Base-by-base conservation (phyloP, 2,329 filamentous ascomycete genomes). In the Alternaria angustiovoidea region DNA sequence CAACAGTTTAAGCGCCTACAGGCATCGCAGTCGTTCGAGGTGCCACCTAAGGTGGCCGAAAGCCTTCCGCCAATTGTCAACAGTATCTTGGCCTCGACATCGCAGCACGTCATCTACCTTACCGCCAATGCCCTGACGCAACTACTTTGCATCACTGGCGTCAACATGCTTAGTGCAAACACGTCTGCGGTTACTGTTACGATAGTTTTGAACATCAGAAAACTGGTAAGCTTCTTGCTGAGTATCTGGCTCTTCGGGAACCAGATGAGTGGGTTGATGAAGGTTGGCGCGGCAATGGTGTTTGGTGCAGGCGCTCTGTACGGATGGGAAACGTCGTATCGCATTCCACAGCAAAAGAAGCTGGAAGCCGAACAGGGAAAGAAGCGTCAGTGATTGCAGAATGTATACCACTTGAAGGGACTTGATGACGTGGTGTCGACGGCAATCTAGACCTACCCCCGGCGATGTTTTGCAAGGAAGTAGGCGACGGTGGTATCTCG, bases 171-270 rank as follows among this genome's bases (percentile, higher is more conserved):
- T 5, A 94, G 92, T 1, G 92, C 94, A 0, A 90, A 90, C 55
- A 92, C 92, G 4, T 94, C 94, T 4, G 96, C 95, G 0, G 85
- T 99, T 56, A 98, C 95, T 0, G 95, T 99, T 24, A 97, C 94
- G 1, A 96, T 99, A 70, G 93, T 98, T 48, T 84, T 99, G 61
- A 99, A 98, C 76, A 91, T 99, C 61, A 87, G 95, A 69, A 99
- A 99, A 80, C 83, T 99, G 20, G 90, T 97, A 56, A 97, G 94
- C 71, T 86, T 98, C 62, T 82, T 98, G 63, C 78, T 98, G 59
- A 97, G 94, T 70, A 96, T 98, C 60, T 94, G 93, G 86, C 79
- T 99, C 2, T 99, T 99, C 80, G 95, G 94, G 5, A 97, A 99
- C 76, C 81, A 86, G 39, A 83, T 99, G 65, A 88, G 90, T 12